Base-by-base conservation (phyloP, 805 yeast species). In the Candida arabinofermentans region DNA sequence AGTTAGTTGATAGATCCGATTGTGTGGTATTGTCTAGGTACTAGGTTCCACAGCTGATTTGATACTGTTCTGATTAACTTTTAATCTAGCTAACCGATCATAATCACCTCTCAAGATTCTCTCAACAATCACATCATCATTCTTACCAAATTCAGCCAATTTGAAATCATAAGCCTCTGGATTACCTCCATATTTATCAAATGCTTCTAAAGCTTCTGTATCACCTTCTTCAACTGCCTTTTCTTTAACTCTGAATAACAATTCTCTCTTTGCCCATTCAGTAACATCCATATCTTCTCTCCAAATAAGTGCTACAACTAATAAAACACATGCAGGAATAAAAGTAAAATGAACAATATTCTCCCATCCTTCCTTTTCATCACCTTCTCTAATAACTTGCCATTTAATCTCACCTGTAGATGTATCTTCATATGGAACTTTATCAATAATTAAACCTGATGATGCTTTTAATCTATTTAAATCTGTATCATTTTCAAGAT, bases 361-460 rank as follows among this genome's bases (percentile, higher is more conserved):
- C 60, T 87, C 95, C 95, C 95, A 86, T 37, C 95, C 95, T 67
- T 86, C 95, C 58, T 79, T 80, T 54, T 75, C 79, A 40, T 81
- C 77, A 12, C 60, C 64, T 58, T 79, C 88, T 48, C 93, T 74
- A 35, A 87, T 79, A 42, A 86, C 67, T 54, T 79, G 75, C 95
- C 93, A 86, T 55, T 80, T 79, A 54, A 86, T 75, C 55, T 80
- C 83, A 27, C 95, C 95, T 14, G 86, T 81, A 30, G 79, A 69
- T 33, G 83, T 80, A 64, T 84, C 93, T 65, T 81, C 85, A 61
- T 77, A 85, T 34, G 96, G 95, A 44, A 86, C 77, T 66, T 86
- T 86, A 62, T 86, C 96, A 50, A 87, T 73, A 54, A 86, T 82
- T 54, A 77, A 71, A 37, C 83, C 81, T 29, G 82, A 76, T 19